A percentile compares a stretch with the other conserved stretches of the same genome.
Evolutionary conservation across 371 early-diverging fungal species (phyloP).

Genomic region (Mortierella sp.): DNA sequence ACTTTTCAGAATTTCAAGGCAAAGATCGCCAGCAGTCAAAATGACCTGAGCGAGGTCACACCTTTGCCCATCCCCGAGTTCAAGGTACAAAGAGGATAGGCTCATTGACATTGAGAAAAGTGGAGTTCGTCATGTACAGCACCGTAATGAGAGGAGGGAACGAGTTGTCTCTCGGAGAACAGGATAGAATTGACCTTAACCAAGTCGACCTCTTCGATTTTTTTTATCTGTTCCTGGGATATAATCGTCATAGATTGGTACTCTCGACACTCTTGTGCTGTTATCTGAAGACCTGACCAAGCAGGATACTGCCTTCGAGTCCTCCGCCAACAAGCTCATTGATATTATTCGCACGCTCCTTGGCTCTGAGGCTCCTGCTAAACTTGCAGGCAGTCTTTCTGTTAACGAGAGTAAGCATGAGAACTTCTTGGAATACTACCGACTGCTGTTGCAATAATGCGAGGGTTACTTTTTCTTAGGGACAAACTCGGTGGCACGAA

Average conservation of each 20-base stretch:
- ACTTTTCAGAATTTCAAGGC: constrained; percentile 59
- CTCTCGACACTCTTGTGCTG: constrained; percentile 90
- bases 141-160: too few relatives aligned
- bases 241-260: constrained; percentile 82
- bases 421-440: not conserved
- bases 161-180: too few relatives aligned
- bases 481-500: not conserved
- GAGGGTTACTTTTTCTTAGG: not conserved
- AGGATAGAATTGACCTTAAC: too few relatives aligned
- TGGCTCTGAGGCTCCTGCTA: constrained; percentile 64
- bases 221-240: constrained; percentile 4
- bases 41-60: constrained; percentile 71
- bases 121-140: too few relatives aligned
- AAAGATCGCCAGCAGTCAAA: constrained; percentile 50
- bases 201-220: not conserved
- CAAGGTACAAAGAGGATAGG: constrained; percentile 61
- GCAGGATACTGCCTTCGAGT: constrained; percentile 83
- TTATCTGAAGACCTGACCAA: constrained; percentile 95
- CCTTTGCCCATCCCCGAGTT: constrained; percentile 81
- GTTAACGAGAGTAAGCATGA: constrained; percentile 87
- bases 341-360: constrained; percentile 81
- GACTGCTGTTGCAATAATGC: too few relatives aligned
- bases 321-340: constrained; percentile 80
- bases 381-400: constrained; percentile 69
- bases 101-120: not conserved